Percentiles rank a stretch among this genome's conserved stretches.
phyloP scores from a whole-genome alignment of 305 asterid genomes.

The Solanum hybrid region DNA sequence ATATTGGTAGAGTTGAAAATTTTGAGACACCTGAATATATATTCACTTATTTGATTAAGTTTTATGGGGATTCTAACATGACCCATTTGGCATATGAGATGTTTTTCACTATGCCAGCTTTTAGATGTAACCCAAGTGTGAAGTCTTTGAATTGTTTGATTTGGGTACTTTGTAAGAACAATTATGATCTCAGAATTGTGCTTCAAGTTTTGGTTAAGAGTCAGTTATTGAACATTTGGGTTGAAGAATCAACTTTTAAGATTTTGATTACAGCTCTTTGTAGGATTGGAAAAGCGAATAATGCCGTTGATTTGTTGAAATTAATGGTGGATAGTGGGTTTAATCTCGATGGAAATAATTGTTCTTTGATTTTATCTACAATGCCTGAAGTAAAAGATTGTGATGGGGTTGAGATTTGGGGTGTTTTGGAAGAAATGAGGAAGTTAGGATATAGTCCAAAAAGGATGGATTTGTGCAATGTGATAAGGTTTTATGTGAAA shows the following conservation, averaged over 20 bases:
- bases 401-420: conserved; percentile 20
- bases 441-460: conserved; percentile 35
- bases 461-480: conserved; percentile 39
- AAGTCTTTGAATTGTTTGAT: conserved; percentile 43
- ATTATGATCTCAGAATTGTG: conserved; percentile 29
- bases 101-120: conserved; percentile 40
- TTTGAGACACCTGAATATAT: conserved; percentile 55
- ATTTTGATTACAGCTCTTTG: conserved; percentile 61
- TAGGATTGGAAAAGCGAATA: conserved; percentile 24
- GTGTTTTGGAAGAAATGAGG: conserved; percentile 36
- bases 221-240: conserved; percentile 38
- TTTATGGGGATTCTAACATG: conserved; percentile 40
- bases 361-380: conserved; percentile 40
- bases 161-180: conserved; percentile 35
- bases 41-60: conserved; percentile 43
- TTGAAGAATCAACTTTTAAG: conserved; percentile 46
- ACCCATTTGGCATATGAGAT: conserved; percentile 38
- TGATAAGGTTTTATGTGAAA: conserved; percentile 36
- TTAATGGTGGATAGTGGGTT: conserved; percentile 46
- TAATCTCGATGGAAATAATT: conserved; percentile 30
- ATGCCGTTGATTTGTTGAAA: conserved; percentile 39
- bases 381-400: conserved; percentile 28
- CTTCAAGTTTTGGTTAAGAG: conserved; percentile 38
- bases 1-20: conserved; percentile 28
- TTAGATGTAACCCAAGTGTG: conserved; percentile 48